A percentile compares a stretch with the other conserved stretches of the same genome.
Conservation (phyloP, 768 basidiomycete genomes). For the Boletus rubropictus region DNA sequence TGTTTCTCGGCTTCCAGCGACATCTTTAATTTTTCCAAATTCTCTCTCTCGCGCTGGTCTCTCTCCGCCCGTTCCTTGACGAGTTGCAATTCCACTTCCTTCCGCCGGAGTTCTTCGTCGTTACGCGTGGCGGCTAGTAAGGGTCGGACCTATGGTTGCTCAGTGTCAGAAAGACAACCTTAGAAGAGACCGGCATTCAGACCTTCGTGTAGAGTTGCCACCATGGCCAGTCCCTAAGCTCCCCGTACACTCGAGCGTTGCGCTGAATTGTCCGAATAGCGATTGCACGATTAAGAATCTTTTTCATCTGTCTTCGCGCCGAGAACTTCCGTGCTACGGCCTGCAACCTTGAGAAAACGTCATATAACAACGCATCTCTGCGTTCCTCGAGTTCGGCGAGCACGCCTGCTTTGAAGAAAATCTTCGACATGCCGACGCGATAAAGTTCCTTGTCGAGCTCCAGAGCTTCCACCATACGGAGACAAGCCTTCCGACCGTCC, state of each 20-base stretch:
- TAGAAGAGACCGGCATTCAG: constrained; percentile 2
- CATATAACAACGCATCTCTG: constrained; percentile 80
- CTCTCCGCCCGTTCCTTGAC: constrained; percentile 82
- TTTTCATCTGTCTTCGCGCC: constrained; percentile 86
- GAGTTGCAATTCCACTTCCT: constrained; percentile 76
- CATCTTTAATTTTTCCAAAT: constrained; percentile 76
- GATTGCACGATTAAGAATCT: constrained; percentile 86
- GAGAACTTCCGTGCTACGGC: constrained; percentile 81
- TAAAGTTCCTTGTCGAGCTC: constrained; percentile 81
- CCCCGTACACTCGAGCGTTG: constrained; percentile 88
- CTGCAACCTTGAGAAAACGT: constrained; percentile 84
- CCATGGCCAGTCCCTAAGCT: constrained; percentile 96
- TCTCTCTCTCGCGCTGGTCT: constrained; percentile 76
- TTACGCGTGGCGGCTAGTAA: constrained; percentile 86
- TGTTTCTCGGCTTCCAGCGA: constrained; percentile 78
- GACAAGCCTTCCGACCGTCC: constrained; percentile 93
- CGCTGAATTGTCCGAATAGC: constrained; percentile 90
- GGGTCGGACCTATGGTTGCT: constrained; percentile 67
- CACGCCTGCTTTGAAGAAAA: constrained; percentile 98
- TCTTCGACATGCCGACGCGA: constrained; percentile 93
- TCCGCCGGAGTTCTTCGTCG: constrained; percentile 86
- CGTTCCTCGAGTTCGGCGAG: constrained; percentile 94
- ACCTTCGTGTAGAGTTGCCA: constrained; percentile 97
- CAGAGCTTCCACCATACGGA: constrained; percentile 83
- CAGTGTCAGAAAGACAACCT: constrained; percentile 4